Evolutionary conservation across 1,139 yeast genomes (phyloP).

Genomic region (Zygosaccharomyces sapae): DNA sequence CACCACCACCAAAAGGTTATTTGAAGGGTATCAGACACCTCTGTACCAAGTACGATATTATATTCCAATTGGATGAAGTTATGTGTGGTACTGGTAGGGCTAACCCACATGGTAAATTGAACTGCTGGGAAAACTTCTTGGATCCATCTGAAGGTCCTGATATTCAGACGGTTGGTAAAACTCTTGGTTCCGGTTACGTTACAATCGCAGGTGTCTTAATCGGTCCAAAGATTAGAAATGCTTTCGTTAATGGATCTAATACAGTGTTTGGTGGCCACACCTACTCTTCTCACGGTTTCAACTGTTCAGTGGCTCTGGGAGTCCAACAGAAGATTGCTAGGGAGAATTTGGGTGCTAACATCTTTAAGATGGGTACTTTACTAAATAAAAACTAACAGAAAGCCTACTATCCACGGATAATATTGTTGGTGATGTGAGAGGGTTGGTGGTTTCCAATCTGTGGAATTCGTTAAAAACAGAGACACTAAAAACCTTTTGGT

Average conservation of each 20-base stretch:
- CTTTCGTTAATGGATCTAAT: constrained; percentile 45
- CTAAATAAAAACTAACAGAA: constrained; percentile 44
- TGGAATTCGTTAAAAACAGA: constrained; percentile 53
- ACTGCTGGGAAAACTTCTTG: constrained; percentile 52
- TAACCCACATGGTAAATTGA: constrained; percentile 41
- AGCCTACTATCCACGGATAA: constrained; percentile 33
- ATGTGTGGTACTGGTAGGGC: constrained; percentile 65
- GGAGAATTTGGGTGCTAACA: constrained; percentile 46
- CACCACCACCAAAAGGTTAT: constrained; percentile 55
- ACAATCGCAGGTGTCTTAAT: constrained; percentile 58
- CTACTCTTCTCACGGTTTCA: constrained; percentile 58
- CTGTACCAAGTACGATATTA: constrained; percentile 55
- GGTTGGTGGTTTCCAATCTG: constrained; percentile 48
- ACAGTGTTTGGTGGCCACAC: constrained; percentile 53
- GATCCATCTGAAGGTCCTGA: constrained; percentile 51
- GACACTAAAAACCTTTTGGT: constrained; percentile 47
- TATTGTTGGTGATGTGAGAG: constrained; percentile 56
- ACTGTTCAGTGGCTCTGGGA: constrained; percentile 56
- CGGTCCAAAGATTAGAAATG: constrained; percentile 48
- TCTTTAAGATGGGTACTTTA: constrained; percentile 47
- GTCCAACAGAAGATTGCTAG: constrained; percentile 50
- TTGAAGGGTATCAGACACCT: constrained; percentile 50
- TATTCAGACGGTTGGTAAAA: constrained; percentile 58
- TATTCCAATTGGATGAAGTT: constrained; percentile 58
- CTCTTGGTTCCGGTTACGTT: constrained; percentile 59